Percentiles rank a stretch among this genome's conserved stretches.
These are phyloP conservation scores for Syncephalis fuscata DNA, from an alignment of 371 early-diverging fungal species.

Conservation along the genomic window DNA sequence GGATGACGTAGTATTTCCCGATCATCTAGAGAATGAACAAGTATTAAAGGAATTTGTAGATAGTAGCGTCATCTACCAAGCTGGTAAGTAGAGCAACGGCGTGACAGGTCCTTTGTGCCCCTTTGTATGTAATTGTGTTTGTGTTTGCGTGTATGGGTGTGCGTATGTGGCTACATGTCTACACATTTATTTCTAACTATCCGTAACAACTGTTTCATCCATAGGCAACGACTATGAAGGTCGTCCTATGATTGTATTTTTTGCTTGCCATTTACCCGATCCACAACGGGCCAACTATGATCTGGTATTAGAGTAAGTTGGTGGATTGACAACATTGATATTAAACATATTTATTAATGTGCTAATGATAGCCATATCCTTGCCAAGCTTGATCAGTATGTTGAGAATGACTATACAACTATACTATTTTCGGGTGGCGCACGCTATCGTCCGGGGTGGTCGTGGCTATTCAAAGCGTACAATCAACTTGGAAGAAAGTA, in stretches of 20 bases:
- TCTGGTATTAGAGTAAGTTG: constrained; percentile 41
- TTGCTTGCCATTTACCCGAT: constrained; percentile 65
- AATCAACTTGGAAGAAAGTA: constrained; percentile 56
- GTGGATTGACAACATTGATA: not conserved
- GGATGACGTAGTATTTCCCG: not conserved
- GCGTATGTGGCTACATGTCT: too few species aligned
- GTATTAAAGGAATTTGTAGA: constrained; percentile 5
- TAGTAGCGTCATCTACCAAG: constrained; percentile 6
- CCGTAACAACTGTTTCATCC: too few species aligned
- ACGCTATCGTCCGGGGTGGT: constrained; percentile 56
- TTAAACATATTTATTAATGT: not conserved
- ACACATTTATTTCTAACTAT: too few species aligned
- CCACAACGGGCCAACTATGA: constrained; percentile 64
- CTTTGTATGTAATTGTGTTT: not conserved
- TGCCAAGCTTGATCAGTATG: constrained; percentile 41
- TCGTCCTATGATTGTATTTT: constrained; percentile 61
- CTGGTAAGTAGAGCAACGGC: constrained; percentile 1
- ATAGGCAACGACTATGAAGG: constrained; percentile 71
- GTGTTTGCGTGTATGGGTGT: too few species aligned
- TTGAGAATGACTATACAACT: constrained; percentile 71
- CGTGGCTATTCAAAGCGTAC: constrained; percentile 75
- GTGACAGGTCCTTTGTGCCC: not conserved
- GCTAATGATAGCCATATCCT: constrained; percentile 19
- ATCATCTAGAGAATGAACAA: constrained; percentile 2
- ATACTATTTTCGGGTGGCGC: constrained; percentile 78